These are phyloP conservation scores for Rhytidiadelphus loreus DNA, from an alignment of 225 moss, liverwort and hornwort species.

Conservation along the genomic window DNA sequence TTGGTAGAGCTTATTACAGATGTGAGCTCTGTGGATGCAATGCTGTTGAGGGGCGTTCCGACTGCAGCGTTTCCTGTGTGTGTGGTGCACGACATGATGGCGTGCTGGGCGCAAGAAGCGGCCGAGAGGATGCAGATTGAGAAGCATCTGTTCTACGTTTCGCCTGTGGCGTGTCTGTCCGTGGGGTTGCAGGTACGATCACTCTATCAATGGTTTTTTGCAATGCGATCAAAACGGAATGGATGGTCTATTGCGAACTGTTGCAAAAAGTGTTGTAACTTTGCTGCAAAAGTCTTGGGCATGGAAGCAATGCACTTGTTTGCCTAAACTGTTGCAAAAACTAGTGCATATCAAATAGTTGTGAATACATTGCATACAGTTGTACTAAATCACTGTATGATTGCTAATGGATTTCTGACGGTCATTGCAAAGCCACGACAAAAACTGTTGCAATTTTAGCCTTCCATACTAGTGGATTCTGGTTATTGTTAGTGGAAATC, in stretches of 20 bases:
- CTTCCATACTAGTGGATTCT: background rate
- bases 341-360: background rate
- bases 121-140: slow-evolving; percentile 13
- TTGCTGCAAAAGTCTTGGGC: background rate
- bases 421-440: background rate
- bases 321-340: background rate
- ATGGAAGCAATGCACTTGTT: background rate
- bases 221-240: background rate
- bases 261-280: background rate
- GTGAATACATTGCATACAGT: background rate
- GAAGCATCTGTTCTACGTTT: slow-evolving; percentile 13
- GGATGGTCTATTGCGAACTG: background rate
- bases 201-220: background rate
- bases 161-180: background rate
- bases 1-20: slow-evolving; percentile 1
- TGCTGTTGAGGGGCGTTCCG: background rate
- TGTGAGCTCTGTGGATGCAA: background rate
- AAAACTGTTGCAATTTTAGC: background rate
- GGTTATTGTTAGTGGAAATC: background rate
- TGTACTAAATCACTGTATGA: background rate
- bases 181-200: slow-evolving; percentile 8
- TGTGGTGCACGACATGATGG: slow-evolving; percentile 18
- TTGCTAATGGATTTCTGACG: background rate
- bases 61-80: slow-evolving; percentile 1
- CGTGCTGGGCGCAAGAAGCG: slow-evolving; percentile 14